Conservation (phyloP, 441 rosid species). For the Erodium moschatum region DNA sequence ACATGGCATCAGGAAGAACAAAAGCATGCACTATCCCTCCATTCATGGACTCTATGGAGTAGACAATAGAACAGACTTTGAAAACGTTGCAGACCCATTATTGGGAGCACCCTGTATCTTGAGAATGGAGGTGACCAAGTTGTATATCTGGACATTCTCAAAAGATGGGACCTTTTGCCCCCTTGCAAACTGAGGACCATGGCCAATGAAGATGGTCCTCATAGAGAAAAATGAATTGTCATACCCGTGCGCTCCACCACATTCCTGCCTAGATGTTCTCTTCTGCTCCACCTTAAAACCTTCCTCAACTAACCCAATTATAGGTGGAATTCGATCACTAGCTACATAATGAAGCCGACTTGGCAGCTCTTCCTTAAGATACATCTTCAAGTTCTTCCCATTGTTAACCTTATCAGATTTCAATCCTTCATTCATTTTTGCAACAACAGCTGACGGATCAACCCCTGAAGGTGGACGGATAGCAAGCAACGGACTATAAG, state of each 20-base stretch:
- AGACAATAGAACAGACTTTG: slow-evolving; percentile 39
- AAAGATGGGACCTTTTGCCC: slow-evolving; percentile 82
- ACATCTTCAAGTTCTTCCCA: slow-evolving; percentile 58
- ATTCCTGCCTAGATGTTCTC: slow-evolving; percentile 43
- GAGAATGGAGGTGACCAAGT: slow-evolving; percentile 65
- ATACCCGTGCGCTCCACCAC: slow-evolving; percentile 90
- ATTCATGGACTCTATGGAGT: neutral
- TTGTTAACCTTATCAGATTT: slow-evolving; percentile 63
- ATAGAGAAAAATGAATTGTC: slow-evolving; percentile 89
- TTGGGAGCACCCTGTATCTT: slow-evolving; percentile 58
- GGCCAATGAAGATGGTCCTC: slow-evolving; percentile 83
- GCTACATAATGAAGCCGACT: slow-evolving; percentile 61
- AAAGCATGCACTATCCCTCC: too few relatives aligned
- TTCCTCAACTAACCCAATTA: slow-evolving; percentile 66
- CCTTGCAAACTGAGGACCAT: slow-evolving; percentile 69
- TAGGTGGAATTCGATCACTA: slow-evolving; percentile 66
- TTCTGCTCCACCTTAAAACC: slow-evolving; percentile 66
- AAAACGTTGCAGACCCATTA: slow-evolving; percentile 56
- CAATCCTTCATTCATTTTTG: slow-evolving; percentile 71
- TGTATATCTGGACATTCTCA: slow-evolving; percentile 85
- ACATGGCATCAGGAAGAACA: too few relatives aligned
- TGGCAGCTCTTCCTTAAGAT: slow-evolving; percentile 79
- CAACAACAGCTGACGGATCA: slow-evolving; percentile 36
- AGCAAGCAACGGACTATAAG: slow-evolving; percentile 55
- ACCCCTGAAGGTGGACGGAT: slow-evolving; percentile 51